Evolutionary conservation across 805 yeast species (phyloP), one percentile per base, ranked within the genome.

Genomic region (Starmerella stellata): DNA sequence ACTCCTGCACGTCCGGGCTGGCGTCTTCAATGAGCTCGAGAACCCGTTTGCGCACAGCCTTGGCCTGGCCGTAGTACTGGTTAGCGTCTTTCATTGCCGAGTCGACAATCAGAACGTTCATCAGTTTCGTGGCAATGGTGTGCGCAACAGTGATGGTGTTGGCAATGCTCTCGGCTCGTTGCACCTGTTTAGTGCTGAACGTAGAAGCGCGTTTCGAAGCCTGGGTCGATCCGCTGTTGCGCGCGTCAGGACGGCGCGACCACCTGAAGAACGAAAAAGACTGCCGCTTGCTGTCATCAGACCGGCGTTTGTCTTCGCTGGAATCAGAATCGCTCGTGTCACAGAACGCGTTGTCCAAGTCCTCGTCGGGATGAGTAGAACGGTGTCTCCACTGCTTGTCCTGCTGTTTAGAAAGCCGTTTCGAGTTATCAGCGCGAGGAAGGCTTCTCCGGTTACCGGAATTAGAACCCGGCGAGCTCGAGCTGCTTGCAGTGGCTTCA

Each of bases 21-120:
- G 83, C 81, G 37, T 72, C 65, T 58, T 90, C 96, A 47, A 90
- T 65, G 54, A 83, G 83, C 44, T 82, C 63, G 46, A 90, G 63
- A 14, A 90, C 72, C 50, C 73, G 75, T 43, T 93, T 68, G 55
- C 98, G 71, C 38, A 78, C 68, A 55, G 73, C 67, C 42, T 80
- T 77, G 53, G 87, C 87, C 39, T 71, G 69, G 21, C 62, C 62
- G n/a, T 72, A 67, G 9, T 78, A 73, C 36, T 65, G 65, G 17
- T 62, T 58, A 46, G 78, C 73, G 38, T 80, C 83, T 37, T 73
- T 63, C 1, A 94, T 74, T 7, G 69, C 61, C 35, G 63, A 69
- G 4, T 52, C 52, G 35, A 65, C 58, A 38, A 63, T 55, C 34
- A 79, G 56, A 1, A 72, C 57, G 53, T 85, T 83, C 34, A 62